These are phyloP conservation scores for Candida vartiovaarae DNA, from an alignment of 805 yeast genomes.

Conservation along the genomic window DNA sequence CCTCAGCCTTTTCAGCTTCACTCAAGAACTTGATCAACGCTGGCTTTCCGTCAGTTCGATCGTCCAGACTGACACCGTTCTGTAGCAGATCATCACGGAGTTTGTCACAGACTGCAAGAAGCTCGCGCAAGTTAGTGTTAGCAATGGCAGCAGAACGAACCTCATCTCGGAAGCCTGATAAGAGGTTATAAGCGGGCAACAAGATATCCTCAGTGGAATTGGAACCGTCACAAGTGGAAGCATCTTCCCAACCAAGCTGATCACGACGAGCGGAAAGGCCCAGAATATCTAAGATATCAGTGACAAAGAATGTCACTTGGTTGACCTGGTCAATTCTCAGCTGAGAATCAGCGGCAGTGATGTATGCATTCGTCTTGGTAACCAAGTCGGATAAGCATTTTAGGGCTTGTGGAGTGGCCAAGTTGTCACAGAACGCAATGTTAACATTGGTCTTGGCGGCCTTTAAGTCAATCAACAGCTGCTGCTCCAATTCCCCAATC, in stretches of 20 bases:
- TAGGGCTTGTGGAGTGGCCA: conserved; percentile 72
- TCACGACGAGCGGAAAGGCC: conserved; percentile 74
- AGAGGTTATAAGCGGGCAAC: conserved; percentile 72
- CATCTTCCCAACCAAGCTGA: conserved; percentile 73
- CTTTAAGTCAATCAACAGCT: conserved; percentile 42
- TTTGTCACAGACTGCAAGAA: conserved; percentile 66
- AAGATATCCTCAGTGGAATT: conserved; percentile 54
- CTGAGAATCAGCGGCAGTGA: conserved; percentile 44
- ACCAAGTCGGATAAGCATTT: conserved; percentile 62
- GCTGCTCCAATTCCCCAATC: conserved; percentile 45
- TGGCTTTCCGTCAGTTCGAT: conserved; percentile 68
- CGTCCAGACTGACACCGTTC: conserved; percentile 82
- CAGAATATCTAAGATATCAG: conserved; percentile 58
- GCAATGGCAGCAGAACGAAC: conserved; percentile 72
- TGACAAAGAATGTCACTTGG: conserved; percentile 61
- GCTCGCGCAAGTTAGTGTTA: conserved; percentile 39
- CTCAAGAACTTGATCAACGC: conserved; percentile 80
- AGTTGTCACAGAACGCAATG: conserved; percentile 80
- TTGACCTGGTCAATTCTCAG: conserved; percentile 59
- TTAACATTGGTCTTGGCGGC: conserved; percentile 55
- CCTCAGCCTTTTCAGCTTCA: conserved; percentile 58
- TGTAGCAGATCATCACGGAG: conserved; percentile 66
- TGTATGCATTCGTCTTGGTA: conserved; percentile 64
- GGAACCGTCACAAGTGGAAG: conserved; percentile 18
- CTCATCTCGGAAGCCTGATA: conserved; percentile 75